Evolutionary conservation across 2,329 filamentous ascomycete species (phyloP), one percentile per base, ranked within the genome.

Genomic region (Gnomoniopsis sp.): DNA sequence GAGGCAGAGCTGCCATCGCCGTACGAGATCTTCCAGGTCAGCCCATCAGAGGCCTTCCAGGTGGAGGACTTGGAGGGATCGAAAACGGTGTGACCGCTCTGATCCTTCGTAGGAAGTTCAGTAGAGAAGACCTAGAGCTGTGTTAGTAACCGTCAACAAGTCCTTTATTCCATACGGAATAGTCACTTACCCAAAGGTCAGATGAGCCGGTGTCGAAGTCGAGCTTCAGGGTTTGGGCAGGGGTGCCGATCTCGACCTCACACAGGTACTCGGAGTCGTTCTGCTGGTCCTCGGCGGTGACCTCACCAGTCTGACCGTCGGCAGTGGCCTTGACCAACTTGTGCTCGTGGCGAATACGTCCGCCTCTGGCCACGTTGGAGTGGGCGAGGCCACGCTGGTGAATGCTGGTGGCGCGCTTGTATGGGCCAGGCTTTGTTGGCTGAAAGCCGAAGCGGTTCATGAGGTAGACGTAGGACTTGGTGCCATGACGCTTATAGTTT

Each of bases 171-270:
- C 14, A 21, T 14, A 15, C 49, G 21, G 38, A 36, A 22, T 33
- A 30, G 30, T n/a, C 53, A 62, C 76, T 65, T 74, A 85, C 82
- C 88, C 86, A 90, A 22, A 88, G 76, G 74, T 90, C 88, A 21
- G 86, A 80, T 12, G 85, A 88, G 21, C 87, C 87, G 43, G 87
- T 89, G 69, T 91, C 88, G 62, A 90, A 89, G 66, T 89, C 82
- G 15, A 90, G 70, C 63, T 78, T 79, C 47, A 87, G 64, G 49
- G 73, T 84, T 74, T 90, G 87, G 1, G 78, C 71, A 17, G 87
- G 87, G 1, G 82, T 87, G 30, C 88, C 88, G 61, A 91, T 86
- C 15, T 74, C 68, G 26, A 90, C 82, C 33, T 82, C 77, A 50
- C 82, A 86, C 22, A 90, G 79, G 68, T 90, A 89, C 72, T 83